phyloP scores from a whole-genome alignment of 768 basidiomycete genomes.

The Phylloporus sp. region DNA sequence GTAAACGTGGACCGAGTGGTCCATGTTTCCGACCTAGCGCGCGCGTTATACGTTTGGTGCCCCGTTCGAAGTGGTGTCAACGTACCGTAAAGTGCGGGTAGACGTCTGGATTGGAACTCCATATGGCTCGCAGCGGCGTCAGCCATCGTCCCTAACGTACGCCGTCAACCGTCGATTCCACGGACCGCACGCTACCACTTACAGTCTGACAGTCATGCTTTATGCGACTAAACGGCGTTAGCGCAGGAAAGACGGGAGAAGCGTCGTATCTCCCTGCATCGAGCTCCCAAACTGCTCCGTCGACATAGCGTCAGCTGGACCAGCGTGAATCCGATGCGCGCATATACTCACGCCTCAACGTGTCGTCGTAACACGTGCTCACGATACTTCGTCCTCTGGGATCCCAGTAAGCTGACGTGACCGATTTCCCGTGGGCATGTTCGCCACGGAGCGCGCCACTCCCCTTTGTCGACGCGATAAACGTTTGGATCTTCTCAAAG shows the following conservation, averaged over 20 bases:
- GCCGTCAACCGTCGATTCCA: neutral
- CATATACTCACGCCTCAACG: constrained; percentile 53
- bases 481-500: constrained; percentile 43
- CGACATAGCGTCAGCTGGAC: constrained; percentile 8
- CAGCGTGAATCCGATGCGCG: neutral
- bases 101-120: constrained; percentile 71
- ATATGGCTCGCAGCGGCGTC: constrained; percentile 70
- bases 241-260: constrained; percentile 49
- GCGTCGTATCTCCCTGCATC: constrained; percentile 45
- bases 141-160: constrained; percentile 72
- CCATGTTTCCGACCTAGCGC: constrained; percentile 67
- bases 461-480: constrained; percentile 47
- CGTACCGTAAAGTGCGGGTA: constrained; percentile 81
- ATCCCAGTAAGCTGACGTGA: constrained; percentile 85
- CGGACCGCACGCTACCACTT: constrained; percentile 13
- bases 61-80: neutral
- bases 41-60: neutral
- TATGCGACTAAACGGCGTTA: constrained; percentile 58
- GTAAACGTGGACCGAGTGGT: constrained; percentile 70
- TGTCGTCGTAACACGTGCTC: constrained; percentile 83
- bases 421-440: constrained; percentile 69
- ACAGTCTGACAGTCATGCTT: constrained; percentile 81
- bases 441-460: constrained; percentile 55
- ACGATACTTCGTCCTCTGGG: constrained; percentile 72
- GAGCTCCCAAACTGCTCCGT: constrained; percentile 70